These are phyloP conservation scores for Flaveria brownii DNA, from an alignment of 129 eudicot species.

Conservation along the genomic window DNA sequence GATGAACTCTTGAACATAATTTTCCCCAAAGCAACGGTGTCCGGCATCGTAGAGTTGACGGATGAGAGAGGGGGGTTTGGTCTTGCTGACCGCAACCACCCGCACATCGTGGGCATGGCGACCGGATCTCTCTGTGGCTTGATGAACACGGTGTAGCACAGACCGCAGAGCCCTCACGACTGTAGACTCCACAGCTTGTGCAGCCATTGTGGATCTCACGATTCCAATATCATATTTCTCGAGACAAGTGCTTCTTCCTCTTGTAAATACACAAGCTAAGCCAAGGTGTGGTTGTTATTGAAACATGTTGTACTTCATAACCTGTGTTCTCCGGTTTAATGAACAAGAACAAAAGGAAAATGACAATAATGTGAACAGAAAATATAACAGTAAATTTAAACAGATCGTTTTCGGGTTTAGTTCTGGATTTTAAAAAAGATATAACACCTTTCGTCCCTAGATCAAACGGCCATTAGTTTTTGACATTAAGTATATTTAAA, in stretches of 20 bases:
- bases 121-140: conserved; percentile 81
- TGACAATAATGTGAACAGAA: no score
- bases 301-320: conserved; percentile 17
- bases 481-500: no score
- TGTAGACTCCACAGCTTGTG: conserved; percentile 62
- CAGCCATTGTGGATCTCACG: conserved; percentile 47
- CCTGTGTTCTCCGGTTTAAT: no score
- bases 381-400: no score
- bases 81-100: conserved; percentile 88
- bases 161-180: conserved; percentile 69
- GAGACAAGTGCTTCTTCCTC: not conserved
- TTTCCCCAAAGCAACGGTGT: conserved; percentile 91
- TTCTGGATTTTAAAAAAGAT: no score
- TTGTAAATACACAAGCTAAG: not conserved
- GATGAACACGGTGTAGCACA: conserved; percentile 69
- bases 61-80: conserved; percentile 73
- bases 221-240: conserved; percentile 18
- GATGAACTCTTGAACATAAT: conserved; percentile 80
- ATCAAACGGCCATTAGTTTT: no score
- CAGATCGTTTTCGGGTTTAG: no score
- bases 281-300: conserved; percentile 32
- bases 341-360: no score
- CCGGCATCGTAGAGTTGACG: conserved; percentile 83
- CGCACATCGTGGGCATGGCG: conserved; percentile 64
- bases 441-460: no score